These are phyloP conservation scores for Mycena galopus DNA, from an alignment of 768 basidiomycete genomes.

Conservation along the genomic window DNA sequence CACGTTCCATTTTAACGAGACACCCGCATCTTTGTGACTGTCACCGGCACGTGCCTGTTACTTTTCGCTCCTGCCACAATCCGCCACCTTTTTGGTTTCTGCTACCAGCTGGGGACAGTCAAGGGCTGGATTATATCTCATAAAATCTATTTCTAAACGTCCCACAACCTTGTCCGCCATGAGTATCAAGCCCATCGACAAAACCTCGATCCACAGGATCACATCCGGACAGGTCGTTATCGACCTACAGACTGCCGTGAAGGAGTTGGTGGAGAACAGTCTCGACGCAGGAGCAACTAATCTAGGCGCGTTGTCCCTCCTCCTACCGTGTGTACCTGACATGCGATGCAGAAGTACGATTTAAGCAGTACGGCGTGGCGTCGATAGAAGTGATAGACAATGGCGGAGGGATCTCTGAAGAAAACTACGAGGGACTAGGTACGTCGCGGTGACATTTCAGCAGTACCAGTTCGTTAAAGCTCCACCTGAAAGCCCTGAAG, in stretches of 20 bases:
- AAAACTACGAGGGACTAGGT: conserved; percentile 70
- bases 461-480: not conserved
- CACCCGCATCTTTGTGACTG: too few species aligned
- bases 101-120: not conserved
- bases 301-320: conserved; percentile 69
- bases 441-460: not conserved
- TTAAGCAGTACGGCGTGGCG: conserved; percentile 88
- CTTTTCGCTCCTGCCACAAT: not conserved
- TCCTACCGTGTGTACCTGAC: not conserved
- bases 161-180: not conserved
- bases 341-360: conserved; percentile 78
- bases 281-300: conserved; percentile 91
- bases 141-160: not conserved
- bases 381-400: conserved; percentile 93
- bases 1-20: too few species aligned
- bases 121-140: not conserved
- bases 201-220: conserved; percentile 84
- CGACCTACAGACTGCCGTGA: conserved; percentile 93
- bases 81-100: not conserved
- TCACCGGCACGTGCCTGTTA: not conserved
- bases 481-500: conserved; percentile 73
- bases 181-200: conserved; percentile 75
- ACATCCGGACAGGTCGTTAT: conserved; percentile 96
- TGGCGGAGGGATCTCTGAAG: conserved; percentile 84
- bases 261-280: conserved; percentile 97